phyloP scores from a whole-genome alignment of 495 filamentous ascomycete species.

The Pseudomonodictys pantanalensis region DNA sequence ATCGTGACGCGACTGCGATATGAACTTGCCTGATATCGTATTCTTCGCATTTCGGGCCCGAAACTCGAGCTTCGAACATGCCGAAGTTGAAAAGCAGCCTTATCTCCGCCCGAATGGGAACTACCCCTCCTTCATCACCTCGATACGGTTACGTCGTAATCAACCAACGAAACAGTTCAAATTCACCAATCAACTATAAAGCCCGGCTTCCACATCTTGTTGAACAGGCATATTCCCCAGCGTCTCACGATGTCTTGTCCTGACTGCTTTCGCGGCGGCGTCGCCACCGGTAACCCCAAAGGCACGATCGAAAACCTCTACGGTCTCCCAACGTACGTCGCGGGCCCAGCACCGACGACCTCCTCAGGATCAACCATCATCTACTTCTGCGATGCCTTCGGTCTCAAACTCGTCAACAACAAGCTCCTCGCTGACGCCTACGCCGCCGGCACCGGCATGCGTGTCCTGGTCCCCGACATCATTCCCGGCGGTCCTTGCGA shows the following conservation, averaged over 20 bases:
- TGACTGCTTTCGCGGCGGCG: constrained; percentile 28
- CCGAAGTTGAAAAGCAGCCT: too few species aligned
- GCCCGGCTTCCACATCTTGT: background rate
- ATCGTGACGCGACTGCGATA: too few species aligned
- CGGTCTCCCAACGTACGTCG: constrained; percentile 24
- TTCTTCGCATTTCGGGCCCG: too few species aligned
- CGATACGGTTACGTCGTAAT: too few species aligned
- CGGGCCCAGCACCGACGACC: background rate
- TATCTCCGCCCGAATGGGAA: too few species aligned
- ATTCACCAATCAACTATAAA: background rate
- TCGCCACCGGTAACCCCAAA: constrained; percentile 10
- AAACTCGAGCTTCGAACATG: too few species aligned
- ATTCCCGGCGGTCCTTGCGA: constrained; percentile 25
- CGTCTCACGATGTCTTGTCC: constrained; percentile 25
- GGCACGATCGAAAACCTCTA: constrained; percentile 12
- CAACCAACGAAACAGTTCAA: too few species aligned
- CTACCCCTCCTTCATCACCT: too few species aligned
- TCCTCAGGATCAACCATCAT: constrained; percentile 26
- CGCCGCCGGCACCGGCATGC: constrained; percentile 20
- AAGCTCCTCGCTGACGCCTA: constrained; percentile 31
- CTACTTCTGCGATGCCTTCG: constrained; percentile 28
- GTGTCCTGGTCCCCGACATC: constrained; percentile 27
- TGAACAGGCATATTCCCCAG: background rate
- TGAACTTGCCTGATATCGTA: too few species aligned
- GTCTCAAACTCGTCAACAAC: constrained; percentile 27